A percentile compares a stretch with the other conserved stretches of the same genome.
These are phyloP conservation scores for Coemansia nantahalensis DNA, from an alignment of 192 early-diverging fungal genomes.

Conservation along the genomic window DNA sequence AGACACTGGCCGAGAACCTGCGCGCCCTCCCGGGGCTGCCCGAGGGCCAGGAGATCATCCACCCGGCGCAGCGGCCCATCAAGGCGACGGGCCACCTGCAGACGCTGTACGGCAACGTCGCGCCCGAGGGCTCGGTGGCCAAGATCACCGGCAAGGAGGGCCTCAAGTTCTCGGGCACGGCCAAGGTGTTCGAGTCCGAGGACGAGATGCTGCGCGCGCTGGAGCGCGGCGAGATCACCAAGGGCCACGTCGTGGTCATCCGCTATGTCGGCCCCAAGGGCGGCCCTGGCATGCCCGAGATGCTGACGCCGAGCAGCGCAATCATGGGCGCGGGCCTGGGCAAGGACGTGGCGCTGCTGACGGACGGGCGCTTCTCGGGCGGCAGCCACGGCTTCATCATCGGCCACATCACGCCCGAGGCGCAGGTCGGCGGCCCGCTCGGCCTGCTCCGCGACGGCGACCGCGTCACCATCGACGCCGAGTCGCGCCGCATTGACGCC, in stretches of 20 bases:
- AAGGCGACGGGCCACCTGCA: constrained; percentile 94
- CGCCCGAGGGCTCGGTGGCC: constrained; percentile 94
- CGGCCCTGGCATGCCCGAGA: constrained; percentile 99
- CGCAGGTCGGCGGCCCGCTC: constrained; percentile 95
- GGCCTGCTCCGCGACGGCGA: constrained; percentile 90
- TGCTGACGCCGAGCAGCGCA: constrained; percentile 96
- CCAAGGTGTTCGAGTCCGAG: constrained; percentile 91
- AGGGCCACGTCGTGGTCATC: constrained; percentile 93
- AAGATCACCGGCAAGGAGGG: constrained; percentile 99
- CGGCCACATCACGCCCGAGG: constrained; percentile 98
- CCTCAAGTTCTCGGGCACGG: constrained; percentile 79
- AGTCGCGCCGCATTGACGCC: constrained; percentile 69
- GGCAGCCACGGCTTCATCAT: constrained; percentile 99
- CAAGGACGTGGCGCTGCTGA: constrained; percentile 94
- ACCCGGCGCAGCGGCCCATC: constrained; percentile 80
- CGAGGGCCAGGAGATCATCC: constrained; percentile 83
- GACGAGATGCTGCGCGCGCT: constrained; percentile 88
- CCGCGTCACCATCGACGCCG: constrained; percentile 85
- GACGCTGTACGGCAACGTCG: constrained; percentile 91
- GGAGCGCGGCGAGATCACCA: constrained; percentile 81
- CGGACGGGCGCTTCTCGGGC: constrained; percentile 98
- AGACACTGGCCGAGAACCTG: constrained; percentile 95
- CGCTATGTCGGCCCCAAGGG: constrained; percentile 98
- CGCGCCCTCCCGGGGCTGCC: constrained; percentile 66
- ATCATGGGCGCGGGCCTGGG: constrained; percentile 99